Conservation (phyloP, 2,329 filamentous ascomycete genomes). For the Sporothrix luriei region DNA sequence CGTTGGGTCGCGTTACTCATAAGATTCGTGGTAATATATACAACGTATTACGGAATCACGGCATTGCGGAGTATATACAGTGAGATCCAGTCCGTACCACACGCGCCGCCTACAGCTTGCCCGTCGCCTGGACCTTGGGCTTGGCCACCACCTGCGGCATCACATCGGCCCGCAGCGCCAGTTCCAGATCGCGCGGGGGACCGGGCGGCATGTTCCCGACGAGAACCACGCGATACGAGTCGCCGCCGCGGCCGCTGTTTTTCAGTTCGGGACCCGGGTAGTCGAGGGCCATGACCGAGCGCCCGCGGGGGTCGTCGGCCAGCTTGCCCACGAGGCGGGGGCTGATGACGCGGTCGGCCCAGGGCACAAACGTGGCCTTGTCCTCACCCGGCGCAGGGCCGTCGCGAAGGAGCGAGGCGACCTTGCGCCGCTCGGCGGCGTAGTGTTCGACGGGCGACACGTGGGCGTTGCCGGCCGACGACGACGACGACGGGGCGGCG, state of each 20-base stretch:
- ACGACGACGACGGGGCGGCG: too few species aligned
- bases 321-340: constrained; percentile 52
- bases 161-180: constrained; percentile 52
- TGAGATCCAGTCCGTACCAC: background rate
- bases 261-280: constrained; percentile 60
- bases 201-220: constrained; percentile 53
- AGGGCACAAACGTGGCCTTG: constrained; percentile 44
- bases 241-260: constrained; percentile 54
- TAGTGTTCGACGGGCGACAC: constrained; percentile 39
- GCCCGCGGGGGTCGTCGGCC: constrained; percentile 47
- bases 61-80: too few species aligned
- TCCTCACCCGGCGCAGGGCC: constrained; percentile 43
- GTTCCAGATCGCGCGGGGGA: constrained; percentile 58
- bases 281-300: constrained; percentile 59
- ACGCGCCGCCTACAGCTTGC: background rate
- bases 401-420: constrained; percentile 59
- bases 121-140: constrained; percentile 14
- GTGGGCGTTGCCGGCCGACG: background rate
- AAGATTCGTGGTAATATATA: too few species aligned
- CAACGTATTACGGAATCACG: too few species aligned
- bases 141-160: constrained; percentile 23
- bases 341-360: constrained; percentile 64
- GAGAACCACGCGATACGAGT: constrained; percentile 61
- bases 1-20: too few species aligned
- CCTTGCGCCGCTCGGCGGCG: constrained; percentile 53